Conservation (phyloP, 371 early-diverging fungal species). For the Nosema granulosis region DNA sequence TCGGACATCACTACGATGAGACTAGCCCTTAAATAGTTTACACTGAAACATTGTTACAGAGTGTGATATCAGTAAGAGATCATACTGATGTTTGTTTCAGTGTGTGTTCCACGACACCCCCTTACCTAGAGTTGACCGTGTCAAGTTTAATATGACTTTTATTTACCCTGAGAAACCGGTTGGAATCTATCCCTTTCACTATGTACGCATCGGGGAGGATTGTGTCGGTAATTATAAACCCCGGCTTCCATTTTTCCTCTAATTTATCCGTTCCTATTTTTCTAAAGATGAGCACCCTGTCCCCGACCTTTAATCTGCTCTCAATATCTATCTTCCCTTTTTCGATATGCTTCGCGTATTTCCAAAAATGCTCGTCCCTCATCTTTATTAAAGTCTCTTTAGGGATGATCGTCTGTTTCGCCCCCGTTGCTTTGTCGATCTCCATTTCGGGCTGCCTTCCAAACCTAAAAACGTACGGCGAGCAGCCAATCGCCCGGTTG, state of each 20-base stretch:
- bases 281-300: slow-evolving; percentile 3
- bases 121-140: neutral
- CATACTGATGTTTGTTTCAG: no score
- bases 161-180: neutral
- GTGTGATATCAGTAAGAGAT: no score
- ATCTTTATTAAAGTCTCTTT: neutral
- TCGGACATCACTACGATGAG: no score
- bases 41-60: no score
- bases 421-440: neutral
- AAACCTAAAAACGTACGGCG: slow-evolving; percentile 9
- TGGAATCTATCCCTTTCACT: neutral
- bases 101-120: neutral
- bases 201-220: neutral
- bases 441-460: neutral
- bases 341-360: neutral
- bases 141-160: neutral
- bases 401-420: neutral
- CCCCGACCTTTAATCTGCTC: neutral
- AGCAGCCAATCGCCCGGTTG: slow-evolving; percentile 27
- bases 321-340: neutral
- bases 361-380: slow-evolving; percentile 2
- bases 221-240: neutral
- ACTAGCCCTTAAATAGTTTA: no score
- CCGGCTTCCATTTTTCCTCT: neutral
- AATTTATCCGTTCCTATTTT: neutral